phyloP scores from a whole-genome alignment of 306 rosid genomes.

The Castanopsis chinensis region DNA sequence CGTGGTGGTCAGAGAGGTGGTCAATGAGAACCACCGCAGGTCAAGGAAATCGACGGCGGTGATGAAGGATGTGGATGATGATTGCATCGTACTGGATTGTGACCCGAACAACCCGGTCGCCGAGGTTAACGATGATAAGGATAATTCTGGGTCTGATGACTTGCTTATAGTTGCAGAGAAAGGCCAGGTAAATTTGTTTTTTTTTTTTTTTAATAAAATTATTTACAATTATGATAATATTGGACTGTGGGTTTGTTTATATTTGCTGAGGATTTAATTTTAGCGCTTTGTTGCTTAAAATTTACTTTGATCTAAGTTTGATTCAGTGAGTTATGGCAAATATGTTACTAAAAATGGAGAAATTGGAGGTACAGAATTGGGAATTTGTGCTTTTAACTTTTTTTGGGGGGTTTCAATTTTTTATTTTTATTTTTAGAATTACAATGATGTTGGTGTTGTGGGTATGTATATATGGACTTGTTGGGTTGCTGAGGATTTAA shows the following conservation, averaged over 20 bases:
- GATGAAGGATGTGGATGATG: slow-evolving; percentile 41
- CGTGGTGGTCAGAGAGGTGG: slow-evolving; percentile 41
- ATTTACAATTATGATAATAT: background rate
- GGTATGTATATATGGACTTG: no score
- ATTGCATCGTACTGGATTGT: slow-evolving; percentile 69
- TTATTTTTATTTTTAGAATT: no score
- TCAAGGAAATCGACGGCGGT: slow-evolving; percentile 20
- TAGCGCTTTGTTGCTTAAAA: background rate
- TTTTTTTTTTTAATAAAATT: background rate
- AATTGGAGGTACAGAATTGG: background rate
- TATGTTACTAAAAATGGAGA: background rate
- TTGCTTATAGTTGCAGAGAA: slow-evolving; percentile 68
- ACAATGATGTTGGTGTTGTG: no score
- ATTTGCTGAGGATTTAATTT: background rate
- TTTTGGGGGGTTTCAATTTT: no score
- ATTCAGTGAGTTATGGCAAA: no score
- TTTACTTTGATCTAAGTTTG: background rate
- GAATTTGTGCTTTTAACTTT: background rate
- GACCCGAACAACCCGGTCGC: slow-evolving; percentile 54
- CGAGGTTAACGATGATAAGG: slow-evolving; percentile 34
- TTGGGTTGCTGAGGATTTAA: no score
- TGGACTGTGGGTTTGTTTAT: no score
- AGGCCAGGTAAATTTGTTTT: slow-evolving; percentile 56
- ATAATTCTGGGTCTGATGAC: slow-evolving; percentile 49
- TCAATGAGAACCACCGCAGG: slow-evolving; percentile 40